These are phyloP conservation scores for Posidonia oceanica DNA, from an alignment of 116 monocot species.

Conservation along the genomic window DNA sequence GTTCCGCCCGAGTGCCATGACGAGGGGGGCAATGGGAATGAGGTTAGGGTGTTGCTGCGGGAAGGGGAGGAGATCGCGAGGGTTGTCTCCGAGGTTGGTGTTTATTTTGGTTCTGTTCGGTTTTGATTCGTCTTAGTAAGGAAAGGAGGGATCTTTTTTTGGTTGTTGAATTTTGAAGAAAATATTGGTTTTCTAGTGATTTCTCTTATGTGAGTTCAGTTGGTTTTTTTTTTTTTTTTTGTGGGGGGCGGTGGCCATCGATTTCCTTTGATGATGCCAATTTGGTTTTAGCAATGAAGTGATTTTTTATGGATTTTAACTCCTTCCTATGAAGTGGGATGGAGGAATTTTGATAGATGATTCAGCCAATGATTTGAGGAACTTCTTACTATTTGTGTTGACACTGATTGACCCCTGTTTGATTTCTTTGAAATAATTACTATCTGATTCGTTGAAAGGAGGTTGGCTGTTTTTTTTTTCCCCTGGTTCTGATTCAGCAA, in stretches of 20 bases:
- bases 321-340: too few species aligned
- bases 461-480: not conserved
- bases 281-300: too few species aligned
- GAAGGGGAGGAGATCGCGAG: not conserved
- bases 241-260: too few species aligned
- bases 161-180: not conserved
- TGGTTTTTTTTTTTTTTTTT: not conserved
- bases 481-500: not conserved
- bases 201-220: not conserved
- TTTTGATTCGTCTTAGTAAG: not conserved
- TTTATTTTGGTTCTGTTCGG: not conserved
- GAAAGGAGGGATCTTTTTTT: not conserved
- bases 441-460: not conserved
- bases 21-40: not conserved
- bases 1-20: conserved; percentile 33
- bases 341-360: too few species aligned
- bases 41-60: not conserved
- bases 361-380: too few species aligned
- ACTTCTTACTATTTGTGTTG: too few species aligned
- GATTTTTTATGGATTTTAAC: too few species aligned
- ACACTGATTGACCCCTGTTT: too few species aligned
- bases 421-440: too few species aligned
- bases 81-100: not conserved
- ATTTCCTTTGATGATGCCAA: too few species aligned
- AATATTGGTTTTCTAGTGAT: not conserved